Evolutionary conservation across 1,139 yeast genomes (phyloP), one percentile per base, ranked within the genome.

Genomic region (Arxiozyma heterogenica): DNA sequence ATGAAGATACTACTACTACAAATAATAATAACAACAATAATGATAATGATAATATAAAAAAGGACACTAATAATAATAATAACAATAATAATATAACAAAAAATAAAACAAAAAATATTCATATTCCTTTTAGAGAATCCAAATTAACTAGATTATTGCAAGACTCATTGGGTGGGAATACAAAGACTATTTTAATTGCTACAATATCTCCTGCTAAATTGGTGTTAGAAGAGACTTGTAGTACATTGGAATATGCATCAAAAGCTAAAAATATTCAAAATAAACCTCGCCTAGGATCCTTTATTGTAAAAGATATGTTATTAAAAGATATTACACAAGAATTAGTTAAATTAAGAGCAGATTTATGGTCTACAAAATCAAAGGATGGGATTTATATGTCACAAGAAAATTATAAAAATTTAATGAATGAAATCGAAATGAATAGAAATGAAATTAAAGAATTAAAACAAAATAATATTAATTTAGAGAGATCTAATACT

Each of bases 151-250:
- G 86, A 56, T 68, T 83, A 41, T 70, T 83, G 48, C 85, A 81
- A 60, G 88, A 83, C 61, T 82, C 86, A 0, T 69, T 83, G 25
- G 87, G 87, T 2, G 88, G 88, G 3, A 75, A 79, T 59, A 82
- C 87, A 1, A 82, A 82, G 61, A 83, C 88, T 0, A 77, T 83
- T 3, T 68, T 83, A 54, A 81, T 83, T 25, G 85, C 86, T 7
- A 83, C 86, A 1, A 77, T 83, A 8, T 82, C 87, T 0, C 88
- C 88, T 0, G 86, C 87, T 12, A 79, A 75, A 64, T 69, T 81
- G 18, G 82, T 81, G 57, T 67, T 77, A 30, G 86, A 82, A 41
- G 88, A 83, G 62, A 83, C 88, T 0, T 67, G 77, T 47, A 81
- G 85, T 44, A 83, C 88, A 0, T 70, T 83, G 51, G 86, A 81